Evolutionary conservation across 2,329 filamentous ascomycete species (phyloP), one percentile per base, ranked within the genome.

Genomic region (Colletotrichum tanaceti): DNA sequence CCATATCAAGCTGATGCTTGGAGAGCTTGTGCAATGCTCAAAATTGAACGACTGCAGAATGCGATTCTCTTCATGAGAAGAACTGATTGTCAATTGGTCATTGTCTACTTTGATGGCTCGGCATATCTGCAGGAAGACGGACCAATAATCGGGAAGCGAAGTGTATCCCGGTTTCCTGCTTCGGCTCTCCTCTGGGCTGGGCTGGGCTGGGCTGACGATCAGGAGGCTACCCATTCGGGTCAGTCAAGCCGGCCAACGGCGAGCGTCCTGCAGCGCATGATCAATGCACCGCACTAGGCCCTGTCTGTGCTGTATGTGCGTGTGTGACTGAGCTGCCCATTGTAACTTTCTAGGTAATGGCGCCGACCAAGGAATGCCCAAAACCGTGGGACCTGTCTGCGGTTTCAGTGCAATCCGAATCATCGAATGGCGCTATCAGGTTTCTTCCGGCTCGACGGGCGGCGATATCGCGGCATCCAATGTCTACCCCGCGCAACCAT

Each of bases 401-500:
- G 50, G 57, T 69, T 59, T 57, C 63, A 61, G 52, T 61, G 62
- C 57, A 57, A 20, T 28, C 39, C 24, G 41, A 50, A 20, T 66
- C 55, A 44, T 65, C 50, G 24, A 52, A 46, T 52, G 38, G 65
- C 49, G 38, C 62, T 47, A 46, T 61, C 55, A 44, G 20, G 41
- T 63, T 24, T 60, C 24, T 35, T 39, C 54, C 13, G 57, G 18
- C 62, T 66, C 62, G 61, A 61, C 66, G 57, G 44, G 11, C 63
- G 57, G 57, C 57, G 63, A 66, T 66, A 69, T 69, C 55, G 66
- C 66, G 65, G 60, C 65, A 65, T 68, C 65, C 13, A 54, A 68
- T 65, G 32, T 68, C 28, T 62, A 65, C 61, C 61, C 41, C 62
- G 61, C 55, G 38, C 63, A 50, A 54, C 50, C 57, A 41, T 44